Evolutionary conservation across 306 rosid species (phyloP), one percentile per base, ranked within the genome.

Genomic region (Begonia peltatifolia): DNA sequence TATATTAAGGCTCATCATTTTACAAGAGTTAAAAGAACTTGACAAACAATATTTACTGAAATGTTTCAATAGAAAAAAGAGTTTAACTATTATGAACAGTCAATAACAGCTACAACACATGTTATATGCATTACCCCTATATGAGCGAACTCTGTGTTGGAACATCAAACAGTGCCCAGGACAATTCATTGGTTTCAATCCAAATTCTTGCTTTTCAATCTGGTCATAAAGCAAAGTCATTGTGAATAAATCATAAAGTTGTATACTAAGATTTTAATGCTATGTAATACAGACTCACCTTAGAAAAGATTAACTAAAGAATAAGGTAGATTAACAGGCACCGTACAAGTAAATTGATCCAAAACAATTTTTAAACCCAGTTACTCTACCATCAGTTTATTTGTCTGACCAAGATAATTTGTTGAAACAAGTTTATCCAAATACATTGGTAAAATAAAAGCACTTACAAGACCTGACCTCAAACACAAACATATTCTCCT

Each of bases 121-220:
- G 20, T 46, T 15, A 48, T 46, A 25, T 8, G 61, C 46, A 53
- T 53, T 66, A 81, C 94, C 96, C 74, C 94, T 80, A 65, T 90
- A 90, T 14, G 95, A 90, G 44, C 94, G 94, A 67, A 85, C 95
- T 74, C 94, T 76, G 58, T 90, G 97, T 62, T 90, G 85, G 68
- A 83, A 90, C 85, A 85, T 80, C 69, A 90, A 70, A 73, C 97
- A 90, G 67, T 90, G 97, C n/a, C 97, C 97, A 0, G 95, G 97
- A 78, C 97, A 90, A 72, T 90, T 90, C 97, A 85, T 90, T 30
- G 97, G 97, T 69, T 90, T 90, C 77, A 90, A 55, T 61, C 97
- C 97, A 74, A 90, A 90, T 62, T 90, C 95, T 58, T 90, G 97
- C 65, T 85, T 90, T 74, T 90, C 97, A 61, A 90, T 65, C 97